Evolutionary conservation across 75 land plant species (phyloP).

Genomic region (Picea sitchensis): DNA sequence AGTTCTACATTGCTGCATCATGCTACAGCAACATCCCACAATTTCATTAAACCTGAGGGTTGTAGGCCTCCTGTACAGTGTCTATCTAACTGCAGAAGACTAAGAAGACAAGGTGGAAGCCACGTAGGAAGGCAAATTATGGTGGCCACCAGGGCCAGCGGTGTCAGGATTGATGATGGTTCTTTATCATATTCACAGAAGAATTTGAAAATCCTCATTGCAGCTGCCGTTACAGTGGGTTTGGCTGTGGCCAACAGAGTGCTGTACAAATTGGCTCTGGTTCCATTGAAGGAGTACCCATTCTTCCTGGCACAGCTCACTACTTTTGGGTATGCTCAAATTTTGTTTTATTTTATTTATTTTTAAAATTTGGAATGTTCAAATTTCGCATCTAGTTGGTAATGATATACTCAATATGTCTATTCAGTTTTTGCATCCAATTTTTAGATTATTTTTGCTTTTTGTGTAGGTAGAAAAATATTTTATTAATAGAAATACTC

Average conservation of each 20-base stretch:
- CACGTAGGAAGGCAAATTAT: too few species aligned
- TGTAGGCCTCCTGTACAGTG: too few species aligned
- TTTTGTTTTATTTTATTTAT: not conserved
- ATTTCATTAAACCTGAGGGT: too few species aligned
- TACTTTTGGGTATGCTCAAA: constrained; percentile 65
- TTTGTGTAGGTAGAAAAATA: too few species aligned
- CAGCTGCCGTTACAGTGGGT: constrained; percentile 50
- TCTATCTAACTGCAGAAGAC: too few species aligned
- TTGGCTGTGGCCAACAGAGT: constrained; percentile 78
- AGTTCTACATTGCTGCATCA: too few species aligned
- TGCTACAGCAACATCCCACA: too few species aligned
- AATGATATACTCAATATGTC: not conserved
- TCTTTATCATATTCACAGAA: too few species aligned
- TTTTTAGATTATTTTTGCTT: not conserved
- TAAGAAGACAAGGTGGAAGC: too few species aligned
- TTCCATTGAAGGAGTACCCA: constrained; percentile 82
- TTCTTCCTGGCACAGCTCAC: constrained; percentile 88
- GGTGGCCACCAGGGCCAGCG: too few species aligned
- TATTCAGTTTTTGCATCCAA: not conserved
- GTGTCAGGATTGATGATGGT: too few species aligned
- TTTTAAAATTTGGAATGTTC: not conserved
- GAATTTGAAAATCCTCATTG: constrained; percentile 3
- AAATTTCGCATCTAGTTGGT: not conserved
- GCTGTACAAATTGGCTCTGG: constrained; percentile 89
- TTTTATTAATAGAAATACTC: too few species aligned